Conservation (phyloP, 2,329 filamentous ascomycete genomes). For the Aotearoamyces nothofagi region DNA sequence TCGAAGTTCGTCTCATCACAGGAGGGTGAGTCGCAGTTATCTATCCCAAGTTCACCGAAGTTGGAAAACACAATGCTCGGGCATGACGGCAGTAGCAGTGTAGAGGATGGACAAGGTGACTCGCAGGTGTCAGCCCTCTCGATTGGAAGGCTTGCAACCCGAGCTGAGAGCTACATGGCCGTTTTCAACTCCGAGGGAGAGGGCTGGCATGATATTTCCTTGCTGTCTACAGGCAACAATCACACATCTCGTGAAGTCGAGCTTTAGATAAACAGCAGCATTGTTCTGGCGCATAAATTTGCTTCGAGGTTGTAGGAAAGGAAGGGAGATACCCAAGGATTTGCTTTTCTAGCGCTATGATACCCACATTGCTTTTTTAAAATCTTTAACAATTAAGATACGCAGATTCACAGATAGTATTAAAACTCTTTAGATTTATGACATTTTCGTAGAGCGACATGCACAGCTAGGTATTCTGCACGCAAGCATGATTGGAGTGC, state of each 20-base stretch:
- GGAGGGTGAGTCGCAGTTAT: too few species aligned
- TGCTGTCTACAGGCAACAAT: slow-evolving; percentile 27
- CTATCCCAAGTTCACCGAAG: too few species aligned
- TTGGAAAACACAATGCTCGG: too few species aligned
- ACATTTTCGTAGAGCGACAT: background rate
- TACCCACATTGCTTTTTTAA: background rate
- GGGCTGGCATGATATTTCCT: slow-evolving; percentile 24
- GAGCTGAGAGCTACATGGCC: too few species aligned
- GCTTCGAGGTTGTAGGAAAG: background rate
- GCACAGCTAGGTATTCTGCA: background rate
- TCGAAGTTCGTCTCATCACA: too few species aligned
- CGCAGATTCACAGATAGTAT: background rate
- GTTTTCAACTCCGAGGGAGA: too few species aligned
- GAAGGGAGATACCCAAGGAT: background rate
- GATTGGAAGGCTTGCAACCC: too few species aligned
- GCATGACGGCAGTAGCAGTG: too few species aligned
- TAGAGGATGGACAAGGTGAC: too few species aligned
- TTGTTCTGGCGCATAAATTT: background rate
- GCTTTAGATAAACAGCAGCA: slow-evolving; percentile 1
- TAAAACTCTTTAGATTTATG: background rate
- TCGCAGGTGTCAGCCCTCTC: too few species aligned
- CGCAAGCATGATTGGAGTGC: too few species aligned
- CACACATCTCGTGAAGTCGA: too few species aligned
- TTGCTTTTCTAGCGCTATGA: background rate
- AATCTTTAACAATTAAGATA: background rate